These are phyloP conservation scores for Rhododendron williamsianum DNA, from an alignment of 148 eudicot species.

Conservation along the genomic window DNA sequence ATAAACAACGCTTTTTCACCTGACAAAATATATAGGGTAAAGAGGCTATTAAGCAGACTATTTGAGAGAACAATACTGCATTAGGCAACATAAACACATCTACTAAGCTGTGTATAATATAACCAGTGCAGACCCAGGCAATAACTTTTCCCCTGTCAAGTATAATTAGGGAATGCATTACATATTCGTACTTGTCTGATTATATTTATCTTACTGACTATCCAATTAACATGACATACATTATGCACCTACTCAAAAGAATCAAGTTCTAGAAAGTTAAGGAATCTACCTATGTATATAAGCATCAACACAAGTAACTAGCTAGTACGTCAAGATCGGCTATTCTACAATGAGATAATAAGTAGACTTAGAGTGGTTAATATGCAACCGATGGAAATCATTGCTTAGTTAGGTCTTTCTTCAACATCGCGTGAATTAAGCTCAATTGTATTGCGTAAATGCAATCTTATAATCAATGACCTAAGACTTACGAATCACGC, in stretches of 20 bases:
- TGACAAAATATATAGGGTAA: not conserved
- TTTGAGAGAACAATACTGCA: not conserved
- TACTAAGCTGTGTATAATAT: not conserved
- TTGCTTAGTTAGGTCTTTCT: conserved; percentile 14
- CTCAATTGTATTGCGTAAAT: conserved; percentile 13
- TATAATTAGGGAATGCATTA: not conserved
- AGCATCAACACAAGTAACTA: conserved; percentile 5
- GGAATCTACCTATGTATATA: conserved; percentile 10
- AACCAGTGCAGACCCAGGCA: not conserved
- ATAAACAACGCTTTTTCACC: not conserved
- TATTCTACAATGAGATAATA: conserved; percentile 12
- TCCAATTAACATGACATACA: not conserved
- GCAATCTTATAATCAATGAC: conserved; percentile 13
- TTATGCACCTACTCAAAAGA: conserved; percentile 2
- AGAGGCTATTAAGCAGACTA: not conserved
- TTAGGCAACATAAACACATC: not conserved
- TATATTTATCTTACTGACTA: not conserved
- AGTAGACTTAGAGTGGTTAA: not conserved
- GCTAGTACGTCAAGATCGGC: not conserved
- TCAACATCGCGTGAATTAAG: conserved; percentile 12
- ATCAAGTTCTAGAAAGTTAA: conserved; percentile 2
- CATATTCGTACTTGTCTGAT: not conserved
- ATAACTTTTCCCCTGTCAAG: not conserved
- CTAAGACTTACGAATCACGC: conserved; percentile 11
- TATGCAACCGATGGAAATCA: conserved; percentile 16